Percentiles rank a stretch among this genome's conserved stretches.
phyloP scores from a whole-genome alignment of 345 rosid genomes.

The Gynandropsis gynandra region DNA sequence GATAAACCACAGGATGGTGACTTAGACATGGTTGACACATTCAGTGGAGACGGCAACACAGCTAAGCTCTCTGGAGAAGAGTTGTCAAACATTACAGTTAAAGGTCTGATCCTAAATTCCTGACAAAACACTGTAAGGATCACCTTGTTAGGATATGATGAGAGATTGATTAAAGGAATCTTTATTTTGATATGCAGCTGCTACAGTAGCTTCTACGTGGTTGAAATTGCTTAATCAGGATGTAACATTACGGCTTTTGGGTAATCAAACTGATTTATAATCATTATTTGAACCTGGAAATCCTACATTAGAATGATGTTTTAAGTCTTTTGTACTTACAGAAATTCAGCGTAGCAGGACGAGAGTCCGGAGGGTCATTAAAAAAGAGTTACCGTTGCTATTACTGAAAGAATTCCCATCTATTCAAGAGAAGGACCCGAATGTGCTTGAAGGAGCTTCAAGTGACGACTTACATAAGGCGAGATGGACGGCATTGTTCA shows the following conservation, averaged over 20 bases:
- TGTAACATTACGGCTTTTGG: conserved; percentile 77
- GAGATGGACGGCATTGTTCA: conserved; percentile 66
- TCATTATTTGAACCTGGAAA: conserved; percentile 1
- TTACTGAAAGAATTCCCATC: conserved; percentile 61
- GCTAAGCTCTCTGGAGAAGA: conserved; percentile 14
- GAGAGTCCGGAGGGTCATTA: conserved; percentile 68
- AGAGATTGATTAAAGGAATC: conserved; percentile 7
- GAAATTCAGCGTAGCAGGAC: conserved; percentile 86
- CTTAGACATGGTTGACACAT: conserved; percentile 9
- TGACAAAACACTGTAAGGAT: not conserved
- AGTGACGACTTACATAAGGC: conserved; percentile 45
- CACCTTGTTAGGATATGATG: not conserved
- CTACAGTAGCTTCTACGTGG: conserved; percentile 90
- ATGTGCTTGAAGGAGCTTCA: too few relatives aligned
- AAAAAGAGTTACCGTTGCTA: conserved; percentile 68
- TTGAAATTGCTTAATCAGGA: conserved; percentile 84
- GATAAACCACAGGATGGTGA: too few relatives aligned
- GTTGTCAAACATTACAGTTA: conserved; percentile 21
- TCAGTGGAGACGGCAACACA: conserved; percentile 19
- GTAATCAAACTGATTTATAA: conserved; percentile 27
- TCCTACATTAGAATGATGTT: conserved; percentile 3
- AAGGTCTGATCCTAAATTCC: conserved; percentile 21
- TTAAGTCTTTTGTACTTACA: conserved; percentile 29
- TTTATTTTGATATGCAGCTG: conserved; percentile 47
- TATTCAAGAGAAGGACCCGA: conserved; percentile 41